Evolutionary conservation across 768 basidiomycete species (phyloP).

Genomic region (Boletus pseudo-olivaceus): DNA sequence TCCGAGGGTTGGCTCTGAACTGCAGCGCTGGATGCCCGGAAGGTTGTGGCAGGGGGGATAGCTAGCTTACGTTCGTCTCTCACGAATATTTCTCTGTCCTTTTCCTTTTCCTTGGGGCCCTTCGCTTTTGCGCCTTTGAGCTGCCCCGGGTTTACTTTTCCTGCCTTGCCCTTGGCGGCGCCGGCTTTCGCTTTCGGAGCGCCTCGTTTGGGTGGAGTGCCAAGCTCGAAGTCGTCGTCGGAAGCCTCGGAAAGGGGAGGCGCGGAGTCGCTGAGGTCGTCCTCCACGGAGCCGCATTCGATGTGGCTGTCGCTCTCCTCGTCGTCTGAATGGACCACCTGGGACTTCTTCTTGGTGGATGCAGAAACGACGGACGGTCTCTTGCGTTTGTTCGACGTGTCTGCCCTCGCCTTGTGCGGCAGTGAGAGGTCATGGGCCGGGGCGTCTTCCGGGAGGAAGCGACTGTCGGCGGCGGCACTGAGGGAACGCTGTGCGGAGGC

Average conservation of each 20-base stretch:
- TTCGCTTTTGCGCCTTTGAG: conserved; percentile 28
- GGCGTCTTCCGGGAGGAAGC: conserved; percentile 17
- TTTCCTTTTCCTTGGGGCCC: conserved; percentile 30
- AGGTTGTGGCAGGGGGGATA: conserved; percentile 13
- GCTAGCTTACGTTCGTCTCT: conserved; percentile 41
- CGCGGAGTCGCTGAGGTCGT: conserved; percentile 23
- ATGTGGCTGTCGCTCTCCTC: conserved; percentile 25
- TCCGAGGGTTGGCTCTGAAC: conserved; percentile 30
- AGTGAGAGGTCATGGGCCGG: not conserved
- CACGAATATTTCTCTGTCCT: conserved; percentile 34
- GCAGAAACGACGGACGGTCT: conserved; percentile 14
- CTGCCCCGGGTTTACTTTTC: conserved; percentile 20
- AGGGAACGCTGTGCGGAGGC: conserved; percentile 20
- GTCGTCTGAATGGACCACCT: conserved; percentile 29
- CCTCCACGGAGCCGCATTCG: conserved; percentile 24
- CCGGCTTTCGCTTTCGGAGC: conserved; percentile 19
- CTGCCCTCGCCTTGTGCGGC: conserved; percentile 5
- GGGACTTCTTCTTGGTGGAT: conserved; percentile 18
- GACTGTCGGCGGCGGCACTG: conserved; percentile 13
- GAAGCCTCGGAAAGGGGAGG: conserved; percentile 23
- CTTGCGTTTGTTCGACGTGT: conserved; percentile 9
- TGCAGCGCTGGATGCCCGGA: conserved; percentile 30
- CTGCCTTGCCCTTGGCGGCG: conserved; percentile 24
- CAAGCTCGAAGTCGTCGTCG: conserved; percentile 28
- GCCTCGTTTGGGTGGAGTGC: conserved; percentile 21